Conservation (phyloP, 352 stramenopile species). For the Phytophthora citricola region DNA sequence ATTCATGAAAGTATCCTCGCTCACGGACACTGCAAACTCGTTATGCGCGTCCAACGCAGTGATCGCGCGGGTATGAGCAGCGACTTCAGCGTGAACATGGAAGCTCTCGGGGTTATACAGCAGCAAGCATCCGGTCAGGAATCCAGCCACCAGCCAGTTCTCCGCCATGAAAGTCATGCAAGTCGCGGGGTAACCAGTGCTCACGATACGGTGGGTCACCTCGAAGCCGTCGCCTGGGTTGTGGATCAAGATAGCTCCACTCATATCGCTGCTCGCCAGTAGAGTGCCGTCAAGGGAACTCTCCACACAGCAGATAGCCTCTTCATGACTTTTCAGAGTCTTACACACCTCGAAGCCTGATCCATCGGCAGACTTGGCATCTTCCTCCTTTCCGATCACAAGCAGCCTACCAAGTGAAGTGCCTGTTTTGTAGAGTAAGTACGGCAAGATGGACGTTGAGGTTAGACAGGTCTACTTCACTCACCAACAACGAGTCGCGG, state of each 20-base stretch:
- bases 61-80: slow-evolving; percentile 72
- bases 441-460: not conserved
- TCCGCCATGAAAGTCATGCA: slow-evolving; percentile 62
- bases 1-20: slow-evolving; percentile 84
- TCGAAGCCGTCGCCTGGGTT: slow-evolving; percentile 64
- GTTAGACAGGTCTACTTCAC: not conserved
- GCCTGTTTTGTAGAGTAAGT: slow-evolving; percentile 29
- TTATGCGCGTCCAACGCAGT: slow-evolving; percentile 66
- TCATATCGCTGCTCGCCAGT: slow-evolving; percentile 68
- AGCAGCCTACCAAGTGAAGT: slow-evolving; percentile 69
- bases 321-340: slow-evolving; percentile 60
- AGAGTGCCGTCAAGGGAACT: slow-evolving; percentile 43
- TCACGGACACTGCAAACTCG: slow-evolving; percentile 62
- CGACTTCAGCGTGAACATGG: slow-evolving; percentile 66
- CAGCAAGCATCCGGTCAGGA: slow-evolving; percentile 63
- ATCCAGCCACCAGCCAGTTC: slow-evolving; percentile 64
- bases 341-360: slow-evolving; percentile 70
- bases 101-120: slow-evolving; percentile 62
- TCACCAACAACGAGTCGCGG: slow-evolving; percentile 58
- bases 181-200: slow-evolving; percentile 52
- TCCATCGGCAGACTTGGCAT: slow-evolving; percentile 49
- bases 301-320: slow-evolving; percentile 69
- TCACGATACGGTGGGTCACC: slow-evolving; percentile 63
- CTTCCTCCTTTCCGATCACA: slow-evolving; percentile 60
- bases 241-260: slow-evolving; percentile 61